Base-by-base conservation (phyloP, 1,139 yeast genomes). In the Yamadazyma friedrichii region DNA sequence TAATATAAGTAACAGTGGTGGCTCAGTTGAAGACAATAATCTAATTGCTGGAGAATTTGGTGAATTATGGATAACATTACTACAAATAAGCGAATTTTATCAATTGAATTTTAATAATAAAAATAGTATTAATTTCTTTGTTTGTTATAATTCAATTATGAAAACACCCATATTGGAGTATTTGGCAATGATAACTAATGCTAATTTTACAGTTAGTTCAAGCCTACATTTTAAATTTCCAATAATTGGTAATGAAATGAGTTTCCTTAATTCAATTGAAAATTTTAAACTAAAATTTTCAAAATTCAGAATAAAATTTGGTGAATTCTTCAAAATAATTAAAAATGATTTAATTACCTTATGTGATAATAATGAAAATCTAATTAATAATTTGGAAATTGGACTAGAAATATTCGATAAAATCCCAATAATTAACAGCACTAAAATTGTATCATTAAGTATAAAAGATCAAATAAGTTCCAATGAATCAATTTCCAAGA, bases 221-320 rank as follows among this genome's bases (percentile, higher is more conserved):
- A 86, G 89, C 1, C 58, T 85, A 33, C 93, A 85, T 54, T 84
- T 84, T 61, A 67, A 84, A 43, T 83, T 84, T 55, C 84, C 87
- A 1, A 77, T 87, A 1, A 77, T 85, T 51, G 85, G 82, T 51
- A 84, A 83, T 56, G 89, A 84, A 48, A 71, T 80, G 61, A 78
- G 86, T 34, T 81, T 50, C 71, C 83, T 59, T 71, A 88, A 46
- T 71, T 61, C 65, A 38, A 77, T 82, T 53, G 88, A 82, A 52
- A 74, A 76, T 48, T 84, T 81, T 61, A 71, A 83, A 46, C 67
- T 73, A 29, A 80, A 80, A 53, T 79, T 82, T 48, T 76, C 79
- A n/a, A 74, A 82, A 31, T 72, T 86, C 9, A 67, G 88, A 41
- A 70, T 74, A 49, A 82, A 81, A 49, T 67, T 84, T 41, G 81